phyloP scores from a whole-genome alignment of 2,329 filamentous ascomycete genomes.

The Ramichloridium luteum region DNA sequence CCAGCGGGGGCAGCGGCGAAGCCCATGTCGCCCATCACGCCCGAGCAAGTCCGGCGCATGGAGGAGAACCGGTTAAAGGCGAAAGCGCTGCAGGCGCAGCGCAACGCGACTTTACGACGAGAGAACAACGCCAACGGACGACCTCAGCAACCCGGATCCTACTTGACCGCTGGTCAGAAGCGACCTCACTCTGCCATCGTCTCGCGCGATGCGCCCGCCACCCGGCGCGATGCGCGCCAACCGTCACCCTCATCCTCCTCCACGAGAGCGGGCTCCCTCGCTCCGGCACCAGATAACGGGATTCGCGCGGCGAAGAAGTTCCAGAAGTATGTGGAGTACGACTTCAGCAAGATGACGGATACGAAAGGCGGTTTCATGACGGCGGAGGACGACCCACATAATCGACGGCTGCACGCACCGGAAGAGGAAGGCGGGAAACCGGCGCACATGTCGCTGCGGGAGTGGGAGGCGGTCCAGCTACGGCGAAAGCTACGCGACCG shows the following conservation, averaged over 20 bases:
- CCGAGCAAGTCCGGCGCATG: constrained; percentile 49
- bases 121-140: constrained; percentile 16
- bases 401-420: constrained; percentile 56
- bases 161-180: constrained; percentile 51
- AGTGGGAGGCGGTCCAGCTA: constrained; percentile 80
- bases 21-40: constrained; percentile 39
- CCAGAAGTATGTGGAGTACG: constrained; percentile 90
- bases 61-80: constrained; percentile 80
- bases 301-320: constrained; percentile 78
- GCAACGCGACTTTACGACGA: constrained; percentile 48
- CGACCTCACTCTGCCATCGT: constrained; percentile 53
- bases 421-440: constrained; percentile 52
- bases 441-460: constrained; percentile 73
- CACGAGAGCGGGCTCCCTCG: constrained; percentile 21
- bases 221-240: constrained; percentile 53
- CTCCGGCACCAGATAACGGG: constrained; percentile 32
- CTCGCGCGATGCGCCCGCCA: constrained; percentile 40
- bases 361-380: constrained; percentile 92
- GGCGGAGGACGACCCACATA: constrained; percentile 82
- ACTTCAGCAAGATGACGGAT: constrained; percentile 95
- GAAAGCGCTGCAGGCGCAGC: constrained; percentile 69
- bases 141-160: constrained; percentile 13
- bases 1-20: constrained; percentile 29
- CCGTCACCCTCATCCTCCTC: constrained; percentile 25
- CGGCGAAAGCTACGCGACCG: constrained; percentile 59